These are phyloP conservation scores for Zygosaccharomyces sapae DNA, from an alignment of 1,139 yeast species.

Conservation along the genomic window DNA sequence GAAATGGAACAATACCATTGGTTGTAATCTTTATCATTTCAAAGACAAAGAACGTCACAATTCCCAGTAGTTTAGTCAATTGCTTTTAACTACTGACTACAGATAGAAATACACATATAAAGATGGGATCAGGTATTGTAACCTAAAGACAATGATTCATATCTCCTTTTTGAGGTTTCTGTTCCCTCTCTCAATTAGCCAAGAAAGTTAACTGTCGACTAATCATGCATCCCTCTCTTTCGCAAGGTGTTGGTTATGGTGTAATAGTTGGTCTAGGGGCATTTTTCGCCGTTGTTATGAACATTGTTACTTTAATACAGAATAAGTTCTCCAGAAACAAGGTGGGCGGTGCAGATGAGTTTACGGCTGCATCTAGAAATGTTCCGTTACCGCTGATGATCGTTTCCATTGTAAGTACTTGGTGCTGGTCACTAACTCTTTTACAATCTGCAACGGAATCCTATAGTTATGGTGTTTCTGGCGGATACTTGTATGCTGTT, in stretches of 20 bases:
- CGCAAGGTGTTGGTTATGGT: conserved; percentile 41
- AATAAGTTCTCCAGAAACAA: conserved; percentile 35
- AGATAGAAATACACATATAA: neutral
- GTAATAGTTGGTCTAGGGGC: conserved; percentile 40
- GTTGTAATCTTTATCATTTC: too few relatives aligned
- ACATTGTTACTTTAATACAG: conserved; percentile 36
- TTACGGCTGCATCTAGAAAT: conserved; percentile 40
- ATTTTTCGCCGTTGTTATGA: conserved; percentile 39
- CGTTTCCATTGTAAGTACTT: conserved; percentile 39
- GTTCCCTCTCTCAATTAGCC: too few relatives aligned
- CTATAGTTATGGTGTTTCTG: conserved; percentile 34
- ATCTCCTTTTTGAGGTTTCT: too few relatives aligned
- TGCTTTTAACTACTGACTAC: too few relatives aligned
- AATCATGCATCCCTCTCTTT: conserved; percentile 35
- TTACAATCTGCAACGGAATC: conserved; percentile 38
- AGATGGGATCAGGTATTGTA: neutral
- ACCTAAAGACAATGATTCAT: too few relatives aligned
- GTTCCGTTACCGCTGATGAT: conserved; percentile 39
- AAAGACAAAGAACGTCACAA: neutral
- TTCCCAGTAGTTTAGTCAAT: too few relatives aligned
- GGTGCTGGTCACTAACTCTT: conserved; percentile 42
- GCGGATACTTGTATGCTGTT: conserved; percentile 38
- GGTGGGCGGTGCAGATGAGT: conserved; percentile 38
- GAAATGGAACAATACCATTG: too few relatives aligned
- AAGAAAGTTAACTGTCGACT: too few relatives aligned